Evolutionary conservation across 2,329 filamentous ascomycete species (phyloP).

Genomic region (Fonsecaea pedrosoi): DNA sequence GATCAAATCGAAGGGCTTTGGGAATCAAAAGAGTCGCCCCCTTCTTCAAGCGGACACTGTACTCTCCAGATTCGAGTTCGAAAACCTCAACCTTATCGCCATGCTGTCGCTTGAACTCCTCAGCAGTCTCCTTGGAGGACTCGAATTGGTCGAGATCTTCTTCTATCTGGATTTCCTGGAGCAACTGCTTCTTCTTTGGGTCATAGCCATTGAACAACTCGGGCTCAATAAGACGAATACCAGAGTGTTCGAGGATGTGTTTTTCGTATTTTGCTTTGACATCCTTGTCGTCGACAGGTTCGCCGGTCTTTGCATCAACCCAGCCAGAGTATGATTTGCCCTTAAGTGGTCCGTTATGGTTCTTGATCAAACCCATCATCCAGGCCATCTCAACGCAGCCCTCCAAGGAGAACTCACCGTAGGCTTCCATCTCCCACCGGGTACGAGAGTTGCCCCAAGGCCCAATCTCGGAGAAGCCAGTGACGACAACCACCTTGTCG

Average conservation of each 20-base stretch:
- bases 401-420: conserved; percentile 95
- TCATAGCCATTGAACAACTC: conserved; percentile 97
- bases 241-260: conserved; percentile 91
- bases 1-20: conserved; percentile 95
- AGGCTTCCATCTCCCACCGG: conserved; percentile 98
- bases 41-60: conserved; percentile 92
- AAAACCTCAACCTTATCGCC: conserved; percentile 98
- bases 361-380: conserved; percentile 99
- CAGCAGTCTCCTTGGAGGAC: conserved; percentile 93
- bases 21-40: conserved; percentile 93
- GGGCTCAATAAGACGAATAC: conserved; percentile 96
- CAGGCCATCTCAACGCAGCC: conserved; percentile 99
- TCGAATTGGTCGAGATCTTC: conserved; percentile 98
- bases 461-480: conserved; percentile 95
- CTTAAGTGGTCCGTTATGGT: conserved; percentile 95
- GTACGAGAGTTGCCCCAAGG: conserved; percentile 99
- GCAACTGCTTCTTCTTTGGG: conserved; percentile 96
- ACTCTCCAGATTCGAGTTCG: conserved; percentile 94
- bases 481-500: conserved; percentile 96
- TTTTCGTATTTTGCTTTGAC: conserved; percentile 98
- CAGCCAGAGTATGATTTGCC: conserved; percentile 94
- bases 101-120: conserved; percentile 96
- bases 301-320: conserved; percentile 92
- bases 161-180: conserved; percentile 96
- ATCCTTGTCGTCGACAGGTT: conserved; percentile 97